phyloP scores from a whole-genome alignment of 1,284 basidiomycete genomes.

The Hypsizygus ulmarius region DNA sequence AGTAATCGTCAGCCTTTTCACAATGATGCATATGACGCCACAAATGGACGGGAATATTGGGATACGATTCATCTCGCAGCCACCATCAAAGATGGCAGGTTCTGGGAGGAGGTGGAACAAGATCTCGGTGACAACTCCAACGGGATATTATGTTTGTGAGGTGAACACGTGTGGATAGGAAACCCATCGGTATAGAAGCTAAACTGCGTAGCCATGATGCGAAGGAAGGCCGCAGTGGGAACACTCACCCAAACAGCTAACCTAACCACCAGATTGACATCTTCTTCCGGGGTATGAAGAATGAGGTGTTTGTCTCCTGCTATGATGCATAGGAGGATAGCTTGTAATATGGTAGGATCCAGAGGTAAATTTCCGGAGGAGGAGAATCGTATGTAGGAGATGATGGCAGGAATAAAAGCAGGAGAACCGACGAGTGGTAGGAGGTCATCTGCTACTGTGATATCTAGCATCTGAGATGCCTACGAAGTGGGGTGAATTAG shows the following conservation, averaged over 20 bases:
- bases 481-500: background rate
- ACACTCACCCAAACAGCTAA: constrained; percentile 55
- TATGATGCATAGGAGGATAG: constrained; percentile 62
- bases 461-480: constrained; percentile 15
- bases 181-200: background rate
- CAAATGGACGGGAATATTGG: background rate
- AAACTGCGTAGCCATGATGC: background rate
- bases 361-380: constrained; percentile 47
- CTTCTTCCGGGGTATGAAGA: constrained; percentile 58
- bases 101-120: background rate
- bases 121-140: constrained; percentile 1
- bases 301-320: constrained; percentile 60
- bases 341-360: constrained; percentile 62
- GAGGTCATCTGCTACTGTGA: constrained; percentile 17
- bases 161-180: background rate
- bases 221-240: constrained; percentile 3
- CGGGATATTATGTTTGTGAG: background rate
- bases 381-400: constrained; percentile 43
- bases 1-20: constrained; percentile 7
- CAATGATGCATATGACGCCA: background rate
- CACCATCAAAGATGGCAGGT: background rate
- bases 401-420: constrained; percentile 50
- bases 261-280: constrained; percentile 53
- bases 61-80: background rate
- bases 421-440: constrained; percentile 42